Base-by-base conservation (phyloP, 495 filamentous ascomycete genomes). In the Parathielavia appendiculata region DNA sequence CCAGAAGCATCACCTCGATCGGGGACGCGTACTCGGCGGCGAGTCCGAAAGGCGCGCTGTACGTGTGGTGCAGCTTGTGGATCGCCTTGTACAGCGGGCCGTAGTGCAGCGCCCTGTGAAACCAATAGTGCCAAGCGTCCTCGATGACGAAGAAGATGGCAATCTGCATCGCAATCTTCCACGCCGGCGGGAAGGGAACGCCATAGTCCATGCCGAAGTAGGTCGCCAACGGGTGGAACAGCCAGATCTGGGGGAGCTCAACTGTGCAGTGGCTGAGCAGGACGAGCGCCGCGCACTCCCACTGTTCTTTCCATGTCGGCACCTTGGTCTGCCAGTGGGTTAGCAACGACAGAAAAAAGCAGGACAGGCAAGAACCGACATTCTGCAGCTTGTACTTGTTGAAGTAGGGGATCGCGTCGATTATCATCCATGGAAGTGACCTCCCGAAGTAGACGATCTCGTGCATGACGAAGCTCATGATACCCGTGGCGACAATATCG, bases 41-140 rank as follows among this genome's bases (percentile, higher is more conserved):
- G 48, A 98, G 79, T 57, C 93, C 93, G 68, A 98, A 98, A 14
- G 93, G 93, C 8, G 93, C 95, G 16, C 91, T 95, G 77, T 98
- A 98, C 63, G 90, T 90, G 78, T 98, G 93, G 76, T 98, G 93
- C 54, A 98, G 92, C 78, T 98, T 98, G 81, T 98, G 93, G 56
- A 98, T 88, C 63, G 83, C 79, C 74, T 86, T 92, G 82, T 98
- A 98, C 6, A 98, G 84, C 30, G 89, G 88, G 7, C 90, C 91
- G 85, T 92, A 96, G 81, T 98, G 93, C 65, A 98, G 82, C 26
- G 87, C 87, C 61, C 93, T 91, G 75, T 98, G 93, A 50, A 82
- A 85, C 83, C 92, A 98, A 79, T 98, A 98, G 71, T 98, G 93
- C 95, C 95, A 98, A 50, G 95, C 80, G 73, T 98, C 93, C 71